phyloP scores from a whole-genome alignment of 345 rosid genomes.

The Eucalyptus leucophloia region DNA sequence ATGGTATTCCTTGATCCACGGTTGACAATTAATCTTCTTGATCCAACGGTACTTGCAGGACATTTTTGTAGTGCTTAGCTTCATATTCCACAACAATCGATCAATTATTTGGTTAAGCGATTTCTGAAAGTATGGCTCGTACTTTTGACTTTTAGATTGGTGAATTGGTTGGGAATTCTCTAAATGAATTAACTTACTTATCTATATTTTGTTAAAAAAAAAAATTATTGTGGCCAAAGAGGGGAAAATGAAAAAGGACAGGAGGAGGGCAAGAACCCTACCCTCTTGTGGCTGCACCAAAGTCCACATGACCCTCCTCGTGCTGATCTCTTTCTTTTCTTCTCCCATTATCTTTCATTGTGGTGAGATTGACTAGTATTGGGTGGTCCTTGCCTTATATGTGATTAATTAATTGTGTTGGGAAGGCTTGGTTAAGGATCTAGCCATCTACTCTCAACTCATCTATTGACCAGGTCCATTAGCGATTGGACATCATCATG shows the following conservation, averaged over 20 bases:
- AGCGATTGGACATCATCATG: neutral
- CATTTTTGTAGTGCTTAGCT: neutral
- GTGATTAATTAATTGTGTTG: neutral
- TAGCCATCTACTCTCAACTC: neutral
- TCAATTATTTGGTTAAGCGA: neutral
- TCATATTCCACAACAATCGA: neutral
- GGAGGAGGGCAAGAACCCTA: neutral
- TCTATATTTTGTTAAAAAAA: neutral
- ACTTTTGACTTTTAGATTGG: neutral
- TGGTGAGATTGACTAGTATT: neutral
- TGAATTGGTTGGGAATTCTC: neutral
- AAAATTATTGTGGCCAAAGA: neutral
- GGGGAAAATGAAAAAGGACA: neutral
- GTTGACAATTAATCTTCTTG: neutral
- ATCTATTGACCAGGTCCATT: neutral
- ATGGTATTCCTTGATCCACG: neutral
- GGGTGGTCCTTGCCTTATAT: neutral
- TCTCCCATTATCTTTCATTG: neutral
- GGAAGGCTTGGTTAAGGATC: neutral
- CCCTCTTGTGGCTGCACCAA: neutral
- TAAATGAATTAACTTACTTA: neutral
- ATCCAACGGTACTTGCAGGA: neutral
- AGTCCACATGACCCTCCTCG: neutral
- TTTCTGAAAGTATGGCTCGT: neutral
- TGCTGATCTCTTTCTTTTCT: neutral